Evolutionary conservation across 1,139 yeast species (phyloP), one percentile per base, ranked within the genome.

Genomic region (Yamadazyma pseudoaaseri): DNA sequence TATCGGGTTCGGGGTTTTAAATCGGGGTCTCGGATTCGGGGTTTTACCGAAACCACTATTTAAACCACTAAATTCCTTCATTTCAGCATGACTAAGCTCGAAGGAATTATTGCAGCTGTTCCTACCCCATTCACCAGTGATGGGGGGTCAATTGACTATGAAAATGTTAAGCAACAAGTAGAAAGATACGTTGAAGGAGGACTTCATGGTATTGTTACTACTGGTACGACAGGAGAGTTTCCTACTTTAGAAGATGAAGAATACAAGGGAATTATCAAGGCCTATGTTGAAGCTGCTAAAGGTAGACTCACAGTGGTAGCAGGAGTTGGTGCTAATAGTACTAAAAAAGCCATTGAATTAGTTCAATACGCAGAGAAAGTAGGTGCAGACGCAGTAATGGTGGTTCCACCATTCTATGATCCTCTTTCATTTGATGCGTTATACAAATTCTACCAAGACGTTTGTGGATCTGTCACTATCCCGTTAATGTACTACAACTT

Each of bases 151-250:
- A 31, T 44, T 11, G 43, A 42, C 29, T 16, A 36, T 13, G 31
- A 36, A 20, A 27, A 24, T 26, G 41, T 45, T 26, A 12, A 26
- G 20, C 29, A 21, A 22, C 39, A 34, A 24, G 48, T 44, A 5
- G 44, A 45, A n/a, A 38, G 48, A 29, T 30, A 38, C 7, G 39
- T 30, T 20, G 45, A 34, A 2, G 47, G 39, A 20, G 48, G 45
- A 16, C 28, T 45, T 15, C 44, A 45, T 25, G 49, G 49, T 25
- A 26, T 45, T 16, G 49, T 45, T 6, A 44, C 48, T 17, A 45
- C 49, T 26, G 49, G 49, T 18, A 45, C 49, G 20, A 44, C 49
- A 29, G 49, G 49, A n/a, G 48, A 45, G 31, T 44, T 45, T 23
- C 44, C 49, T 18, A 37, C 49, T 9, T 39, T 45, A 12, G 39